Percentiles rank a stretch among this genome's conserved stretches.
phyloP scores from a whole-genome alignment of 2,329 filamentous ascomycete genomes.

The Ophiosphaerella herpotricha region DNA sequence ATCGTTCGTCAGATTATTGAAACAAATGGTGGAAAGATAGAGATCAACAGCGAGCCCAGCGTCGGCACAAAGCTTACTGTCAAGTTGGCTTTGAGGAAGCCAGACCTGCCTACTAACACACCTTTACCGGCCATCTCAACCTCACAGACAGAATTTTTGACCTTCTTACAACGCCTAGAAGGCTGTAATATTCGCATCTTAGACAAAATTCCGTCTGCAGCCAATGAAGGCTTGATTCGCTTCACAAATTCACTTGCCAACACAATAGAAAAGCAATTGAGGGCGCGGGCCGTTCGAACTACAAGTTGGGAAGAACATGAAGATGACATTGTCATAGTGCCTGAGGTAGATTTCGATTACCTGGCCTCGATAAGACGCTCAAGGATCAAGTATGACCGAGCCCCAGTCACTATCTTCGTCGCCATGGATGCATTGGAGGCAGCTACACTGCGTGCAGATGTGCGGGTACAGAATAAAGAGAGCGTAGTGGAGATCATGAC shows the following conservation, averaged over 20 bases:
- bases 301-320: conserved; percentile 27
- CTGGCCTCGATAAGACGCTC: conserved; percentile 27
- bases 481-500: conserved; percentile 41
- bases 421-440: conserved; percentile 41
- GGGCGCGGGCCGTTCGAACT: conserved; percentile 34
- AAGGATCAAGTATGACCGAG: conserved; percentile 7
- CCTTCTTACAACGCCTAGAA: conserved; percentile 21
- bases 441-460: conserved; percentile 38
- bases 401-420: conserved; percentile 37
- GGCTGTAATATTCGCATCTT: conserved; percentile 35
- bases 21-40: conserved; percentile 34
- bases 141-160: conserved; percentile 18
- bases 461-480: conserved; percentile 31
- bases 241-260: conserved; percentile 26
- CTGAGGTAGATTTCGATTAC: conserved; percentile 40
- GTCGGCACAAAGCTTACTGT: conserved; percentile 24
- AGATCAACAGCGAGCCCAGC: conserved; percentile 27
- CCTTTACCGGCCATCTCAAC: neutral
- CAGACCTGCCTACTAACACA: neutral
- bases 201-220: conserved; percentile 12
- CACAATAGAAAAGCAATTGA: conserved; percentile 29
- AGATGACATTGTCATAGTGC: conserved; percentile 39
- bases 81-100: conserved; percentile 20
- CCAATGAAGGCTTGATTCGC: conserved; percentile 18
- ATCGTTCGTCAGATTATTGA: conserved; percentile 39